Evolutionary conservation across 2,329 filamentous ascomycete genomes (phyloP), one percentile per base, ranked within the genome.

Genomic region (Neoscytalidium dimidiatum): DNA sequence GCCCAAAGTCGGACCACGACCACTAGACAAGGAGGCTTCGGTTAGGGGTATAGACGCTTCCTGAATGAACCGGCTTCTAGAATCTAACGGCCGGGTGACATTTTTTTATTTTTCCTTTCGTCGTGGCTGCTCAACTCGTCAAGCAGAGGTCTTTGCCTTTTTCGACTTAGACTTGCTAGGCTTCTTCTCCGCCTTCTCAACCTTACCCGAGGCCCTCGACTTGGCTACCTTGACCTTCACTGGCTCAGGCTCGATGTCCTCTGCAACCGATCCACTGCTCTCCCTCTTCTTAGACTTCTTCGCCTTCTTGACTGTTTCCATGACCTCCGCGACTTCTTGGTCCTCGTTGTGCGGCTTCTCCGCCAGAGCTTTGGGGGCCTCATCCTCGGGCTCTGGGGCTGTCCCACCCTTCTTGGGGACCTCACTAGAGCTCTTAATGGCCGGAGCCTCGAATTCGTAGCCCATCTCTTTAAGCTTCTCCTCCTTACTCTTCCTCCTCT

Each of bases 381-480:
- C 76, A 67, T 75, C 75, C 41, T 65, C 48, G n/a, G 69, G 43
- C 9, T 35, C 68, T 3, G 66, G 41, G 8, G 51, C 14, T 13
- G 52, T 19, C 41, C 49, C 56, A 17, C 67, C 66, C 68, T 75
- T 74, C 68, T 64, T 81, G 21, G 82, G 78, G 56, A 88, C 81
- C 51, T 81, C 80, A 26, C 85, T 82, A 6, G 88, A 85, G 35
- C 79, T 78, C 82, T 92, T 96, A 69, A 97, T 79, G 69, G 84
- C 80, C 0, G 92, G 92, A 23, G 87, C 85, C 60, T 92, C 86
- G 73, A 92, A 94, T 67, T 95, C 89, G 78, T 99, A 98, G 44
- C 91, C 93, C 66, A 96, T 78, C 46, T 85, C 88, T 83, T 92
- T 89, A 69, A 97, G 81, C 80, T 91, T 91, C 74, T 90, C 86